Conservation (phyloP, 306 rosid genomes). For the Luffa acutangula region DNA sequence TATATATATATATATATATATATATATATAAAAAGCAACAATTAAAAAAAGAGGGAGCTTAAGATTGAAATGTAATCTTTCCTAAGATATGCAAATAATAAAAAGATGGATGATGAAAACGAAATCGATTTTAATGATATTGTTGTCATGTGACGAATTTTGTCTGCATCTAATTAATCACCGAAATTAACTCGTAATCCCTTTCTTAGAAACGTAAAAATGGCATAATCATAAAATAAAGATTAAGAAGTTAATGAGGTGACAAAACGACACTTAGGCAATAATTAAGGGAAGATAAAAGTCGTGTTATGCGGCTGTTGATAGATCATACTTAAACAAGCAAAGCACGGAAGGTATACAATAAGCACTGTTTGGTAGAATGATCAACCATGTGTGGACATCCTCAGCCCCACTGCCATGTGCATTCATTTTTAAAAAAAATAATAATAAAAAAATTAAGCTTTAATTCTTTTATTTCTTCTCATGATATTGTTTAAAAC, state of each 20-base stretch:
- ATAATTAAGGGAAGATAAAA: slow-evolving; percentile 1
- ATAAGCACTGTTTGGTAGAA: background rate
- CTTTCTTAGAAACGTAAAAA: background rate
- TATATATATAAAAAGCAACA: background rate
- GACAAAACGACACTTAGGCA: background rate
- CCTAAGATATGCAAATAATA: background rate
- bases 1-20: too few species aligned
- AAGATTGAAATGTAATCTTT: background rate
- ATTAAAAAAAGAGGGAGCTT: background rate
- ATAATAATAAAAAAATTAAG: background rate
- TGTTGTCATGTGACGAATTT: background rate
- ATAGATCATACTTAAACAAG: background rate
- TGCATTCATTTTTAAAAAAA: background rate
- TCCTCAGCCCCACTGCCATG: slow-evolving; percentile 1
- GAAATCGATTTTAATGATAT: background rate
- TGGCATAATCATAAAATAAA: background rate
- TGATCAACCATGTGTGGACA: background rate
- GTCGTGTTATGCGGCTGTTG: background rate
- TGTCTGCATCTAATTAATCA: slow-evolving; percentile 1
- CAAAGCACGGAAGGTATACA: background rate
- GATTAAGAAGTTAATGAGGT: background rate
- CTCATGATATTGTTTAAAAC: background rate
- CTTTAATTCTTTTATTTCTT: background rate
- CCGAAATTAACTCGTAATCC: background rate
- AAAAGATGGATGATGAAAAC: background rate